Conservation (phyloP, 352 stramenopile genomes). For the Blastocystis sp. region DNA sequence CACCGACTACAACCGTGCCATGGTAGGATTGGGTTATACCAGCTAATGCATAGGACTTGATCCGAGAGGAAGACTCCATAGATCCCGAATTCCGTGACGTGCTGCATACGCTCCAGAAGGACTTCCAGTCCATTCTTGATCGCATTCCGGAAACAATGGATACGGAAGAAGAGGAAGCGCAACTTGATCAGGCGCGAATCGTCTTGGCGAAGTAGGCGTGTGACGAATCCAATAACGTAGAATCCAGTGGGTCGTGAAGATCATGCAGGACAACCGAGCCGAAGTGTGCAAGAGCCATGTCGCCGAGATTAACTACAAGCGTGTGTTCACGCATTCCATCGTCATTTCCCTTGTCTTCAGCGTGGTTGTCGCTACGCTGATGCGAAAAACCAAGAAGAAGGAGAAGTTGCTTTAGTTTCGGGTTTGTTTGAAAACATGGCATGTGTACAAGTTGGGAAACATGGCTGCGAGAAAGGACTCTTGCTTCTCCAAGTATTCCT, state of each 20-base stretch:
- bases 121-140: neutral
- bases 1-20: neutral
- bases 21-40: neutral
- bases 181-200: neutral
- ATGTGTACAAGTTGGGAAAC: slow-evolving; percentile 12
- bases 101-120: neutral
- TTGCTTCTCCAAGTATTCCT: slow-evolving; percentile 3
- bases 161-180: neutral
- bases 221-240: neutral
- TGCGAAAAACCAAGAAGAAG: slow-evolving; percentile 31
- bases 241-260: slow-evolving; percentile 7
- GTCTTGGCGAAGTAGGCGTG: neutral
- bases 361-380: neutral
- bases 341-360: neutral
- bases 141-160: neutral
- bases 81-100: neutral
- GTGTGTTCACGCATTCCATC: neutral
- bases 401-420: slow-evolving; percentile 20
- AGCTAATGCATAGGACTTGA: neutral
- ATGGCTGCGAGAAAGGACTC: neutral
- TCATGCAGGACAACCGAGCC: slow-evolving; percentile 3
- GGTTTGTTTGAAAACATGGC: neutral
- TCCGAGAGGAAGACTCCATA: neutral
- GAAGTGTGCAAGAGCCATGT: neutral
- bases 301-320: slow-evolving; percentile 15